Evolutionary conservation across 2,329 filamentous ascomycete species (phyloP).

Genomic region (Calonectria pauciramosa): DNA sequence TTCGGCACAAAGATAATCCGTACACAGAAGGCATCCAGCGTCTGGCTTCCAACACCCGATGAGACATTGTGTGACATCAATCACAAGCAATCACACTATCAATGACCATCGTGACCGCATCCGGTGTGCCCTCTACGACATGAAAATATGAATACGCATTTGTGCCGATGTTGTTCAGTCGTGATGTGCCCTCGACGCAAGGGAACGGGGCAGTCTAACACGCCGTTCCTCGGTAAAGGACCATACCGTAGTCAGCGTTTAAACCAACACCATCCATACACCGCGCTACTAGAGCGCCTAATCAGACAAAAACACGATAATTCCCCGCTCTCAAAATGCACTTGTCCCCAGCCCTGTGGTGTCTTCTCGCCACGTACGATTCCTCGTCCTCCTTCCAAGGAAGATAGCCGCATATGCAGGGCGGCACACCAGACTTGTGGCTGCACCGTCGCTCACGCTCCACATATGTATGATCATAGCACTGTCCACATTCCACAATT

Average conservation of each 20-base stretch:
- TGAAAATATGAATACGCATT: neutral
- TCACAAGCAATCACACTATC: neutral
- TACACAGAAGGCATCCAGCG: neutral
- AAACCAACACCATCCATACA: neutral
- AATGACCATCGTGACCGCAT: neutral
- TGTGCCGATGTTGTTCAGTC: neutral
- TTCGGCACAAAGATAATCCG: slow-evolving; percentile 38
- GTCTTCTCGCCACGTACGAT: neutral
- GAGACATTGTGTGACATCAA: neutral
- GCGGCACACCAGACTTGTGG: neutral
- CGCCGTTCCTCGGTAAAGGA: neutral
- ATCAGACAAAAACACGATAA: neutral
- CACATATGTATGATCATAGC: neutral
- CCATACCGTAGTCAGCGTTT: neutral
- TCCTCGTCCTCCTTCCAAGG: neutral
- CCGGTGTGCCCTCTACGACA: too few relatives aligned
- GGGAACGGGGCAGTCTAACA: neutral
- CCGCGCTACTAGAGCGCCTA: neutral
- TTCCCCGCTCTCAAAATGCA: neutral
- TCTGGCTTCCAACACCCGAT: neutral
- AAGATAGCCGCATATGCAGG: neutral
- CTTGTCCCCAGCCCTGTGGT: too few relatives aligned
- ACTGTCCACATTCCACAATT: neutral
- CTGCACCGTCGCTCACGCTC: neutral
- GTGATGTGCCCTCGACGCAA: neutral